Conservation (phyloP, 352 stramenopile genomes). For the Phytopythium helicoides region DNA sequence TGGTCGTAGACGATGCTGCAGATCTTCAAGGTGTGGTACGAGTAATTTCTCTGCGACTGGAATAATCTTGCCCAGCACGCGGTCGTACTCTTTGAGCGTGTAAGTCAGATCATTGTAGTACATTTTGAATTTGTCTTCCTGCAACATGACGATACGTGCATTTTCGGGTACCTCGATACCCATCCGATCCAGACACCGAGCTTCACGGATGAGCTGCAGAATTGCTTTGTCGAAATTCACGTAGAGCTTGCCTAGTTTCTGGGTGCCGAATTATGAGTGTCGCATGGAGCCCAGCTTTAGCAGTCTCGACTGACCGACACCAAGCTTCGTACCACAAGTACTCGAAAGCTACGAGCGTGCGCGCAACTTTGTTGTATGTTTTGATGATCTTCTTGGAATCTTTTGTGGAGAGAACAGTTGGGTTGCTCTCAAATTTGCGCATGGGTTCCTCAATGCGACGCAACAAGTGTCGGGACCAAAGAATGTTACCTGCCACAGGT, state of each 20-base stretch:
- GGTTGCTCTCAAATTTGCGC: conserved; percentile 85
- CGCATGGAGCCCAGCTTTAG: conserved; percentile 70
- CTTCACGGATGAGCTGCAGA: conserved; percentile 84
- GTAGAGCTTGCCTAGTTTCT: conserved; percentile 63
- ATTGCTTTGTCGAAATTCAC: conserved; percentile 91
- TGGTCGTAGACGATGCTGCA: conserved; percentile 73
- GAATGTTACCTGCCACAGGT: conserved; percentile 84
- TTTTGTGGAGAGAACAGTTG: conserved; percentile 80
- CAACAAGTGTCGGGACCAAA: conserved; percentile 83
- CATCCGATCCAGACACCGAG: conserved; percentile 81
- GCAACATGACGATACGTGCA: conserved; percentile 79
- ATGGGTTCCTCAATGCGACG: conserved; percentile 88
- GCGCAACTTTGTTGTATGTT: conserved; percentile 89
- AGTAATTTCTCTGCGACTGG: conserved; percentile 57
- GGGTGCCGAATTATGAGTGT: conserved; percentile 86
- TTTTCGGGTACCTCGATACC: conserved; percentile 82
- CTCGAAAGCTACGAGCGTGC: conserved; percentile 88
- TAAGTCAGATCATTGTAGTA: conserved; percentile 86
- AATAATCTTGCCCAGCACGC: conserved; percentile 71
- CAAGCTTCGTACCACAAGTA: conserved; percentile 90
- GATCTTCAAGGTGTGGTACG: conserved; percentile 65
- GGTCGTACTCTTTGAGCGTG: conserved; percentile 78
- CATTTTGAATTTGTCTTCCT: conserved; percentile 87
- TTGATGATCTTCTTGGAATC: conserved; percentile 91
- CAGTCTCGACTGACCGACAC: conserved; percentile 76